phyloP scores from a whole-genome alignment of 2,329 filamentous ascomycete genomes.

The Fusarium brachygibbosum region DNA sequence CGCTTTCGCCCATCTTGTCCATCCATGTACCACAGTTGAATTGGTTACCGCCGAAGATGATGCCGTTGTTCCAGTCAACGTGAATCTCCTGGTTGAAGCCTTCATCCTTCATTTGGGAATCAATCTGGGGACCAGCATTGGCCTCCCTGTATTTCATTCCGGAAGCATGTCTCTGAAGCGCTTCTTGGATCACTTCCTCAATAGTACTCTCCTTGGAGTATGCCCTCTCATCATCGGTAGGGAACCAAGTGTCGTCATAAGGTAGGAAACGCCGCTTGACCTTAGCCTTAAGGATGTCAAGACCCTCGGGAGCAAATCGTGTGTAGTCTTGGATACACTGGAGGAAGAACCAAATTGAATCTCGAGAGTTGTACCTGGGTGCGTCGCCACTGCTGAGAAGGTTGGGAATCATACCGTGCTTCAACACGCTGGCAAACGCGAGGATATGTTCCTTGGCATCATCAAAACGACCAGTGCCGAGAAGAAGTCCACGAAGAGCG shows the following conservation, averaged over 20 bases:
- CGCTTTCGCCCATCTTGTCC: conserved; percentile 99
- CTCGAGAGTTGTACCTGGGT: conserved; percentile 94
- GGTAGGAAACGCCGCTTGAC: conserved; percentile 90
- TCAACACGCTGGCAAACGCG: conserved; percentile 94
- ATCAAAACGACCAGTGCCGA: conserved; percentile 88
- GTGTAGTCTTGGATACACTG: conserved; percentile 96
- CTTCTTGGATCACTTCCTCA: conserved; percentile 92
- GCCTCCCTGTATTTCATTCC: conserved; percentile 95
- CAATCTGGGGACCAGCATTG: conserved; percentile 89
- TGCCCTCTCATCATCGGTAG: conserved; percentile 81
- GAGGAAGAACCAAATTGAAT: conserved; percentile 98
- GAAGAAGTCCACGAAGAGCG: conserved; percentile 88
- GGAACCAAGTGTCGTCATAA: conserved; percentile 96
- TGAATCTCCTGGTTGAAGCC: conserved; percentile 94
- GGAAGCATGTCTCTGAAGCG: conserved; percentile 88
- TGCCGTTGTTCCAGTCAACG: conserved; percentile 89
- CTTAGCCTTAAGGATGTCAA: conserved; percentile 78
- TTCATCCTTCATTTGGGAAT: conserved; percentile 91
- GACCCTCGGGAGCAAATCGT: conserved; percentile 82
- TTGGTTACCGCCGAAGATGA: conserved; percentile 95
- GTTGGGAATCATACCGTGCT: conserved; percentile 99
- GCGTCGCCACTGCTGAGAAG: conserved; percentile 86
- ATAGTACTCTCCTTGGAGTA: conserved; percentile 89
- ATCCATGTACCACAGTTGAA: conserved; percentile 98
- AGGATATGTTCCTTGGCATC: conserved; percentile 95